These are phyloP conservation scores for Madurella mycetomatis DNA, from an alignment of 2,329 filamentous ascomycete genomes.

Conservation along the genomic window DNA sequence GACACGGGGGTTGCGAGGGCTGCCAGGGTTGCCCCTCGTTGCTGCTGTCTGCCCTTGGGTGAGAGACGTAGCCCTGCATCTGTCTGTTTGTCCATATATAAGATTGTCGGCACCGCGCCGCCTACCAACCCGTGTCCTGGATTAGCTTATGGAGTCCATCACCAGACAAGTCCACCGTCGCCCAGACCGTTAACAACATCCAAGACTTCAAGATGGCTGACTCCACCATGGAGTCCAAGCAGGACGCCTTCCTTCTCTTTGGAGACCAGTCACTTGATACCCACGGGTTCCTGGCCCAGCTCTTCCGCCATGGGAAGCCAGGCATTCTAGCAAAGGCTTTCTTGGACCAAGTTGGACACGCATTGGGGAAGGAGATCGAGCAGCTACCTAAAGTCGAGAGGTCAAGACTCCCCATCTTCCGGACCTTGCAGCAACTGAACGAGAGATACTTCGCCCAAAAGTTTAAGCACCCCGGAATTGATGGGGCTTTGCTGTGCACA, in stretches of 20 bases:
- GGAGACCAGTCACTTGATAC: conserved; percentile 69
- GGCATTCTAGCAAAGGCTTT: conserved; percentile 57
- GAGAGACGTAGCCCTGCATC: not conserved
- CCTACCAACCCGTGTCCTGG: not conserved
- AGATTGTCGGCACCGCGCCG: not conserved
- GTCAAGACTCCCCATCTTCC: conserved; percentile 56
- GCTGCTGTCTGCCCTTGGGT: not conserved
- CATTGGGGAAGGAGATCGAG: conserved; percentile 57
- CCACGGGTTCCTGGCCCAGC: conserved; percentile 56
- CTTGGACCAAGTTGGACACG: conserved; percentile 53
- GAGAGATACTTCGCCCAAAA: conserved; percentile 57
- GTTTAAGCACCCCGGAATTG: conserved; percentile 56
- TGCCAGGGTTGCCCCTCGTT: not conserved
- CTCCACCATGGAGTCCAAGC: not conserved
- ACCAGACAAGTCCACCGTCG: conserved; percentile 18
- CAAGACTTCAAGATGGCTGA: conserved; percentile 35
- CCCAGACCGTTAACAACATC: not conserved
- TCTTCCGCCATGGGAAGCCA: conserved; percentile 42
- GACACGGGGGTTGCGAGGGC: no score
- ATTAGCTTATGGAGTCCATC: conserved; percentile 5
- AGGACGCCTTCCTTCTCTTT: conserved; percentile 54
- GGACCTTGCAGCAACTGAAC: conserved; percentile 59
- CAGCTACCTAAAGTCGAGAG: conserved; percentile 53
- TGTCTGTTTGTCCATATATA: not conserved
- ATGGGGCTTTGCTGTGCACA: conserved; percentile 61